A percentile compares a stretch with the other conserved stretches of the same genome.
These are phyloP conservation scores for Cystobasidium onofrii DNA, from an alignment of 768 basidiomycete species.

Conservation along the genomic window DNA sequence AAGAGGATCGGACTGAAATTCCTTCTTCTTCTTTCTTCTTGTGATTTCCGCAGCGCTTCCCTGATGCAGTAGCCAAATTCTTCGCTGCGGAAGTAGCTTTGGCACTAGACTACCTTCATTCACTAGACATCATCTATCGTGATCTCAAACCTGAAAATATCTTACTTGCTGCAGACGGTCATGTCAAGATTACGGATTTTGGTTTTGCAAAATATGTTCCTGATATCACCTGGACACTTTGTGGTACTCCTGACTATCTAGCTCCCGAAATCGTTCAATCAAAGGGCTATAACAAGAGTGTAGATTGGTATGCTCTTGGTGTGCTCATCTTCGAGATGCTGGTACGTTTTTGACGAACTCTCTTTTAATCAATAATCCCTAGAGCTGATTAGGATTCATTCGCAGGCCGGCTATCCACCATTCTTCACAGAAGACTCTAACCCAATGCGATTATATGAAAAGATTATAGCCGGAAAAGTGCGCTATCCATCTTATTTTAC, in stretches of 20 bases:
- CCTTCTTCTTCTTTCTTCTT: not conserved
- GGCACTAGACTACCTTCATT: constrained; percentile 89
- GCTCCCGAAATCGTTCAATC: constrained; percentile 98
- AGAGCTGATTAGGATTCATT: too few species aligned
- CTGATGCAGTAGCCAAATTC: constrained; percentile 94
- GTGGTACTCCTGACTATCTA: constrained; percentile 82
- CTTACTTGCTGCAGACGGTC: constrained; percentile 52
- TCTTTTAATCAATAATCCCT: too few species aligned
- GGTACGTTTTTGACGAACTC: too few species aligned
- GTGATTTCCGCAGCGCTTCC: constrained; percentile 73
- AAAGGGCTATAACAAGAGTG: constrained; percentile 94
- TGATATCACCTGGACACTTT: constrained; percentile 92
- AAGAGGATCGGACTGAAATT: too few species aligned
- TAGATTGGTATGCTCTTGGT: constrained; percentile 99
- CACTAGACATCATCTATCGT: constrained; percentile 95
- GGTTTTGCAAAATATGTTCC: constrained; percentile 91
- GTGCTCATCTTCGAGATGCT: constrained; percentile 98
- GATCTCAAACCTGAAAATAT: constrained; percentile 72
- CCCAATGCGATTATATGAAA: constrained; percentile 97
- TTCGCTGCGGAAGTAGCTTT: constrained; percentile 94
- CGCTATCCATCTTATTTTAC: constrained; percentile 89
- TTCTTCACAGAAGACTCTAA: constrained; percentile 82
- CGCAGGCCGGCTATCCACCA: constrained; percentile 57
- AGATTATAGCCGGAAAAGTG: constrained; percentile 80
- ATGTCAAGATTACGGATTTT: constrained; percentile 93